phyloP scores from a whole-genome alignment of 495 filamentous ascomycete species.

The Penicillium fimorum region DNA sequence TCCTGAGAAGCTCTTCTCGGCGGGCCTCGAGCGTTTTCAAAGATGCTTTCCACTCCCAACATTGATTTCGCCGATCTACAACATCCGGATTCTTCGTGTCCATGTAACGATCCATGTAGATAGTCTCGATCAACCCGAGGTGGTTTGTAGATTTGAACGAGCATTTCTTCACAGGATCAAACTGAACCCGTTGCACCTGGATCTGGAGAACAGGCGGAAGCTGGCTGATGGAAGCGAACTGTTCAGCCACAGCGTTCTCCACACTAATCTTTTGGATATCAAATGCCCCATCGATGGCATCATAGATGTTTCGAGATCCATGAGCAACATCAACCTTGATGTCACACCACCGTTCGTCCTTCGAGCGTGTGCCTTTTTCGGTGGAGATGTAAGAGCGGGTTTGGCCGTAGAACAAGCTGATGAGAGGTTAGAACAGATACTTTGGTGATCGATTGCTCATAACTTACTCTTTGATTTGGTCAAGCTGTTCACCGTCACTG shows the following conservation, averaged over 20 bases:
- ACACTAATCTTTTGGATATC: conserved; percentile 72
- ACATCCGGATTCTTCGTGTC: conserved; percentile 60
- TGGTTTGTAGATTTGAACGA: conserved; percentile 77
- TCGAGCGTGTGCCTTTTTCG: conserved; percentile 42
- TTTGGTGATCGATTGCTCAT: neutral
- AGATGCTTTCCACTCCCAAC: conserved; percentile 72
- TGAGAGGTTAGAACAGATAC: conserved; percentile 21
- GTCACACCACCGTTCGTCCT: conserved; percentile 60
- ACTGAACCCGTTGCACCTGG: conserved; percentile 78
- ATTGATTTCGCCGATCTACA: conserved; percentile 58
- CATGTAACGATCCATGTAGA: conserved; percentile 91
- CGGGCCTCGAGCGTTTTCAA: conserved; percentile 55
- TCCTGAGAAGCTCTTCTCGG: conserved; percentile 45
- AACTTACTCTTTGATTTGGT: conserved; percentile 67
- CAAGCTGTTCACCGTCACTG: conserved; percentile 69
- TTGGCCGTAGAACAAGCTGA: conserved; percentile 59
- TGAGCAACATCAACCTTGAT: conserved; percentile 63
- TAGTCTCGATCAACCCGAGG: conserved; percentile 67
- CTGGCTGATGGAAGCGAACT: conserved; percentile 71
- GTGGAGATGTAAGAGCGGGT: conserved; percentile 54
- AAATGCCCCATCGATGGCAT: conserved; percentile 80
- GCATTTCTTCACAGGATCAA: conserved; percentile 55
- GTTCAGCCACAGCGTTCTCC: conserved; percentile 58
- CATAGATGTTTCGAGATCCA: conserved; percentile 67
- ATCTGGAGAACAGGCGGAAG: conserved; percentile 86